Conservation (phyloP, 148 eudicot genomes). For the Silene uniflora region DNA sequence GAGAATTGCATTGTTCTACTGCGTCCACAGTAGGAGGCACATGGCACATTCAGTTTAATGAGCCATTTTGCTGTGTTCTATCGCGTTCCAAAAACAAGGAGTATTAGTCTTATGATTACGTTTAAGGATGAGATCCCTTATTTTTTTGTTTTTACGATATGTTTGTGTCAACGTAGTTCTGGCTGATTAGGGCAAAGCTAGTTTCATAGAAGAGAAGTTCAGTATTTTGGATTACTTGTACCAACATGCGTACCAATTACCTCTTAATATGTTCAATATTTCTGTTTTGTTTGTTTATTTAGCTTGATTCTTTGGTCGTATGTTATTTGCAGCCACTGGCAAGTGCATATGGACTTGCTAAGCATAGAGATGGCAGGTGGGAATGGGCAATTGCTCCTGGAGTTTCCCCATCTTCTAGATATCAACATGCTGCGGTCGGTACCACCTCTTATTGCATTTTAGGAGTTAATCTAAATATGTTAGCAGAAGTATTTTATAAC, state of each 20-base stretch:
- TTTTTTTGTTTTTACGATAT: background rate
- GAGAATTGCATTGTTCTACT: background rate
- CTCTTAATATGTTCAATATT: background rate
- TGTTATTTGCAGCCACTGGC: slow-evolving; percentile 65
- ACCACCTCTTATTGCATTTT: slow-evolving; percentile 11
- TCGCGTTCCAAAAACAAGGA: background rate
- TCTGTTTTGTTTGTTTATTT: slow-evolving; percentile 1
- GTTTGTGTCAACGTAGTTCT: background rate
- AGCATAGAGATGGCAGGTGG: slow-evolving; percentile 99
- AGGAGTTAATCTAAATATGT: background rate
- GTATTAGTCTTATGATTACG: background rate
- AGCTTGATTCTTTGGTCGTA: background rate
- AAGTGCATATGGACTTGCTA: slow-evolving; percentile 97
- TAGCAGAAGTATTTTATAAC: slow-evolving; percentile 6
- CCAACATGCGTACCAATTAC: background rate
- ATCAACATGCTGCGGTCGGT: slow-evolving; percentile 99
- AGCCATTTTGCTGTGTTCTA: background rate
- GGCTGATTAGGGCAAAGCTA: background rate
- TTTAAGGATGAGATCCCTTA: background rate
- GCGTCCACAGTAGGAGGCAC: background rate
- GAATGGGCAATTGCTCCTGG: slow-evolving; percentile 99
- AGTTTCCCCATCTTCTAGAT: slow-evolving; percentile 95
- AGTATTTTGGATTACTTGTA: background rate
- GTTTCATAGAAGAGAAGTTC: background rate
- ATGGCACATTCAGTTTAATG: background rate